Conservation (phyloP, 2,329 filamentous ascomycete species). For the Fonsecaea multimorphosa region DNA sequence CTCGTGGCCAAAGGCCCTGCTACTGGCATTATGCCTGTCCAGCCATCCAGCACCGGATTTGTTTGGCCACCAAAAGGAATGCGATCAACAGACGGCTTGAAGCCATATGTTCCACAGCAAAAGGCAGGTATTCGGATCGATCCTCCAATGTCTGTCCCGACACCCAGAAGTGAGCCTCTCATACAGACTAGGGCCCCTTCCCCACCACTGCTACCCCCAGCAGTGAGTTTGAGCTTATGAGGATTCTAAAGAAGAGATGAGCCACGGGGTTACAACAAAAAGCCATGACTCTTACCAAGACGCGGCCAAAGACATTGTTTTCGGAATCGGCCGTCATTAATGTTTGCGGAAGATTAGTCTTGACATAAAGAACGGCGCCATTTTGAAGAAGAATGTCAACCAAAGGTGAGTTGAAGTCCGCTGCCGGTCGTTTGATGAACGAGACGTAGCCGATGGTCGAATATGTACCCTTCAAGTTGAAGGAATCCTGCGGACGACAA, state of each 20-base stretch:
- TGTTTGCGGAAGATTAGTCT: slow-evolving; percentile 60
- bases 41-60: slow-evolving; percentile 54
- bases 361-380: slow-evolving; percentile 59
- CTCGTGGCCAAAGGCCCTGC: slow-evolving; percentile 51
- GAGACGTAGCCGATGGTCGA: slow-evolving; percentile 43
- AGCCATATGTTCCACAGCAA: slow-evolving; percentile 58
- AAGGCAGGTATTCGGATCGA: slow-evolving; percentile 56
- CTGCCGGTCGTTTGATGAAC: slow-evolving; percentile 36
- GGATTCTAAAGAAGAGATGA: slow-evolving; percentile 58
- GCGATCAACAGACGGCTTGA: slow-evolving; percentile 56
- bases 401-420: slow-evolving; percentile 39
- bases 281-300: slow-evolving; percentile 45
- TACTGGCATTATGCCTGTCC: slow-evolving; percentile 57
- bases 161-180: slow-evolving; percentile 63
- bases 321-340: slow-evolving; percentile 61
- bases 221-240: slow-evolving; percentile 63
- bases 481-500: slow-evolving; percentile 43
- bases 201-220: slow-evolving; percentile 71
- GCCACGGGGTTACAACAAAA: not conserved
- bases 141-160: slow-evolving; percentile 66
- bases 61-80: slow-evolving; percentile 61
- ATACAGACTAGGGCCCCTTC: slow-evolving; percentile 67
- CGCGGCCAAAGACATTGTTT: slow-evolving; percentile 65
- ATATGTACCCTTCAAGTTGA: slow-evolving; percentile 42
- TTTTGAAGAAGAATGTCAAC: slow-evolving; percentile 42